These are phyloP conservation scores for Cytospora paraplurivora DNA, from an alignment of 2,329 filamentous ascomycete species.

Conservation along the genomic window DNA sequence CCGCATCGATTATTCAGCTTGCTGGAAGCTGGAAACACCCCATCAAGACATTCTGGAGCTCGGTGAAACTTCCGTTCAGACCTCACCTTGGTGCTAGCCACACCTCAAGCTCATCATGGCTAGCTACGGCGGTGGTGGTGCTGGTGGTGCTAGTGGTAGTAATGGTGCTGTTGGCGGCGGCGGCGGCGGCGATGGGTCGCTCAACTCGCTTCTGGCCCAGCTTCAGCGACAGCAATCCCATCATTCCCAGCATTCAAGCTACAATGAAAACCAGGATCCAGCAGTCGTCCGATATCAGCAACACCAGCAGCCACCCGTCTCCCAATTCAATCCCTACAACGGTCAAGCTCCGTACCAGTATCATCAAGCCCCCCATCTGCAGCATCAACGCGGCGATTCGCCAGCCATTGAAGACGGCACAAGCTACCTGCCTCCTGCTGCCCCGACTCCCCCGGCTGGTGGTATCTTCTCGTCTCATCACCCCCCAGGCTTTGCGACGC, in stretches of 20 bases:
- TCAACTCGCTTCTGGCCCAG: conserved; percentile 47
- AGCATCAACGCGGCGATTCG: conserved; percentile 32
- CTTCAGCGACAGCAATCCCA: conserved; percentile 39
- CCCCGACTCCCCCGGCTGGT: conserved; percentile 48
- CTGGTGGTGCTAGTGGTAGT: background rate
- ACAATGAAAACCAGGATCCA: conserved; percentile 17
- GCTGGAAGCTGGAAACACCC: background rate
- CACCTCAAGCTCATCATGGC: conserved; percentile 36
- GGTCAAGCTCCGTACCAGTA: conserved; percentile 11
- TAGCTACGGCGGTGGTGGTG: conserved; percentile 38
- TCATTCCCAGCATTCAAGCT: conserved; percentile 30
- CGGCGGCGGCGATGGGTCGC: conserved; percentile 32
- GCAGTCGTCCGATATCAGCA: conserved; percentile 31
- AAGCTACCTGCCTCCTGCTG: conserved; percentile 42
- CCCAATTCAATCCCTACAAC: conserved; percentile 33
- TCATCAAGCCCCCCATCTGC: conserved; percentile 33
- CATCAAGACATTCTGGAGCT: conserved; percentile 2
- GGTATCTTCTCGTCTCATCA: conserved; percentile 44
- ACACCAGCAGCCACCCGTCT: conserved; percentile 28
- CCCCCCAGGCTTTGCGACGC: conserved; percentile 43
- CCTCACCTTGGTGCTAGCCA: conserved; percentile 29
- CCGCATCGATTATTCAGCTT: background rate
- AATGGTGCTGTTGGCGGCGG: background rate
- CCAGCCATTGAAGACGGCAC: conserved; percentile 24
- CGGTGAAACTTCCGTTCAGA: conserved; percentile 11